phyloP scores from a whole-genome alignment of 2,329 filamentous ascomycete genomes.

The Cladophialophora immunda region DNA sequence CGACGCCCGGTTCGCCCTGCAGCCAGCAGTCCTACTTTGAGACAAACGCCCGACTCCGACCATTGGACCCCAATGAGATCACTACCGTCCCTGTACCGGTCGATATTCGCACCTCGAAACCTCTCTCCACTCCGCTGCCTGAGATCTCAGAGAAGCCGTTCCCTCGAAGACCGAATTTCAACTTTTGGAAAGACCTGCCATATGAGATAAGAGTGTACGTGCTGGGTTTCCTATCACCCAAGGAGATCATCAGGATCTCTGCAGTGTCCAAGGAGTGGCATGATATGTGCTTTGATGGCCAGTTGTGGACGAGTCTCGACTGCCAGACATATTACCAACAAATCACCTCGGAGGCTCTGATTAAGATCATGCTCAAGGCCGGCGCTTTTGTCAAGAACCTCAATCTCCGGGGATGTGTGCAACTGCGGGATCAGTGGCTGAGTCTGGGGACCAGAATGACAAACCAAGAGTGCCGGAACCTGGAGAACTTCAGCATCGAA shows the following conservation, averaged over 20 bases:
- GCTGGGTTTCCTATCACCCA: constrained; percentile 77
- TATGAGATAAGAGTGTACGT: constrained; percentile 82
- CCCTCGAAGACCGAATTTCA: constrained; percentile 56
- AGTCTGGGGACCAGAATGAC: constrained; percentile 73
- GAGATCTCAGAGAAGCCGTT: constrained; percentile 45
- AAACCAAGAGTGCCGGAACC: constrained; percentile 79
- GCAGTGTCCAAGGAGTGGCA: constrained; percentile 81
- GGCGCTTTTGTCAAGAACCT: constrained; percentile 91
- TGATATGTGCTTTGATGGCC: constrained; percentile 88
- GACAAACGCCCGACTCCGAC: constrained; percentile 64
- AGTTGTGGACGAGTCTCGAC: constrained; percentile 88
- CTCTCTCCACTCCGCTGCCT: constrained; percentile 32
- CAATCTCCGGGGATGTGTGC: constrained; percentile 89
- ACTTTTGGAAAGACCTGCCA: constrained; percentile 84
- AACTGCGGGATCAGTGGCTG: constrained; percentile 82
- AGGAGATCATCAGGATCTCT: constrained; percentile 81
- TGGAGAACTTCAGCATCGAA: constrained; percentile 87
- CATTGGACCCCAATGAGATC: constrained; percentile 49
- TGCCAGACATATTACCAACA: constrained; percentile 85
- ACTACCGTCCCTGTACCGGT: constrained; percentile 67
- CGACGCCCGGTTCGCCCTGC: constrained; percentile 59
- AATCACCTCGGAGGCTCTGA: constrained; percentile 83
- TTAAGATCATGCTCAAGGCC: constrained; percentile 83
- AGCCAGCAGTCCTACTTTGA: constrained; percentile 58
- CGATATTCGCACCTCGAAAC: constrained; percentile 61